These are phyloP conservation scores for Monilinia polystroma DNA, from an alignment of 2,329 filamentous ascomycete genomes.

Conservation along the genomic window DNA sequence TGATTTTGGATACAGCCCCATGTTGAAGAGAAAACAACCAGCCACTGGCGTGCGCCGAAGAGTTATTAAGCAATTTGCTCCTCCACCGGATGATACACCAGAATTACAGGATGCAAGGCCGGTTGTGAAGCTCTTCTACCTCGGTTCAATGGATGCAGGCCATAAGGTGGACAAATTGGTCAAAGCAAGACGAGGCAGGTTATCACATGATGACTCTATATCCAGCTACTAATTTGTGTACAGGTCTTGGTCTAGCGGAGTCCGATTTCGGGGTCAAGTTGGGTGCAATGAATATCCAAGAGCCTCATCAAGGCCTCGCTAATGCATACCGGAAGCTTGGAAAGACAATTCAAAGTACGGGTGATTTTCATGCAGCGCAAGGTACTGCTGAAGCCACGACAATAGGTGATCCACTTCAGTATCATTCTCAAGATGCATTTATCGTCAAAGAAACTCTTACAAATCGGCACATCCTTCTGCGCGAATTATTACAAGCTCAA, in stretches of 20 bases:
- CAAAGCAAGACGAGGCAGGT: conserved; percentile 81
- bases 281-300: conserved; percentile 81
- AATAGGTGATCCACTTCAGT: conserved; percentile 87
- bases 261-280: conserved; percentile 92
- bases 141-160: conserved; percentile 93
- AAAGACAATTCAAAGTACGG: conserved; percentile 87
- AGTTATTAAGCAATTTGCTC: conserved; percentile 96
- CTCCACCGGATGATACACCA: conserved; percentile 93
- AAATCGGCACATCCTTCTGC: conserved; percentile 93
- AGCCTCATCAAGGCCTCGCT: conserved; percentile 81
- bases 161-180: conserved; percentile 96
- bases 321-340: conserved; percentile 95
- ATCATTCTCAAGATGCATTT: conserved; percentile 92
- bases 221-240: conserved; percentile 38
- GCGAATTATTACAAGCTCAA: conserved; percentile 89
- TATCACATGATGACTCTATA: conserved; percentile 22
- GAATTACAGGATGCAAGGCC: conserved; percentile 89
- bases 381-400: conserved; percentile 96
- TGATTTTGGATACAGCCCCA: conserved; percentile 96
- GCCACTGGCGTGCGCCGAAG: conserved; percentile 93
- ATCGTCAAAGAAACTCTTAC: conserved; percentile 98
- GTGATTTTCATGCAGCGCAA: conserved; percentile 94
- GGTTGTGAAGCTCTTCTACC: conserved; percentile 90
- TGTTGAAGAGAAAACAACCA: conserved; percentile 93
- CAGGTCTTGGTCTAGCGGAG: conserved; percentile 87